These are phyloP conservation scores for Nakazawaea anatomiae DNA, from an alignment of 805 yeast genomes.

Conservation along the genomic window DNA sequence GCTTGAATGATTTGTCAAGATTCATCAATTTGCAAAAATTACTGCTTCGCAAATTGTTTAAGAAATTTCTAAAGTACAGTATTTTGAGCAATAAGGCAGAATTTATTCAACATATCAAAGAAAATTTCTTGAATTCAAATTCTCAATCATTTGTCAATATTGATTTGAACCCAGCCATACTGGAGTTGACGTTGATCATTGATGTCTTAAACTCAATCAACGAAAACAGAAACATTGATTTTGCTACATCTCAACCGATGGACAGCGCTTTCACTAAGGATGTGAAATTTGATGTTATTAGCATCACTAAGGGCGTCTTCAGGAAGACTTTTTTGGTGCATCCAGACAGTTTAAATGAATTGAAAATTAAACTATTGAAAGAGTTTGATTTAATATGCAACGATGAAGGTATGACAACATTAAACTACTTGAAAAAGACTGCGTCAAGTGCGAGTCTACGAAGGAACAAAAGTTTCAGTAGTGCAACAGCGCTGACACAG, in stretches of 20 bases:
- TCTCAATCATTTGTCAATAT: constrained; percentile 53
- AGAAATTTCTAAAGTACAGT: constrained; percentile 54
- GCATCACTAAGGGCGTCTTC: constrained; percentile 28
- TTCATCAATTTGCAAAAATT: constrained; percentile 70
- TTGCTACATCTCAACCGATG: constrained; percentile 1
- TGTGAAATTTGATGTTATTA: constrained; percentile 29
- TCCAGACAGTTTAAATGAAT: constrained; percentile 50
- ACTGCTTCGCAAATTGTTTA: constrained; percentile 65
- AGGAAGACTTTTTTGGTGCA: constrained; percentile 49
- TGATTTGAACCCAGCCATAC: constrained; percentile 55
- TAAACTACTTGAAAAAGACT: constrained; percentile 1
- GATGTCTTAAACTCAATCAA: constrained; percentile 31
- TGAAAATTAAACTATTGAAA: constrained; percentile 39
- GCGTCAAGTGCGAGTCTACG: constrained; percentile 4
- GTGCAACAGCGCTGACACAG: not conserved
- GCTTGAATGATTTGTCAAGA: constrained; percentile 60
- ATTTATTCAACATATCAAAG: constrained; percentile 24
- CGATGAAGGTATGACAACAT: constrained; percentile 17
- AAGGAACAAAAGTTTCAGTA: not conserved
- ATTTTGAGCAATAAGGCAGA: constrained; percentile 24
- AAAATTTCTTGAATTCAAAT: constrained; percentile 25
- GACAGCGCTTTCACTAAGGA: constrained; percentile 11
- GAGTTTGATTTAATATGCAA: constrained; percentile 32
- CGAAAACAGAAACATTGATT: not conserved
- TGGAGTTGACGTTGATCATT: constrained; percentile 50